Percentiles rank a stretch among this genome's conserved stretches.
phyloP scores from a whole-genome alignment of 2,329 filamentous ascomycete genomes.

The Fusarium udum region DNA sequence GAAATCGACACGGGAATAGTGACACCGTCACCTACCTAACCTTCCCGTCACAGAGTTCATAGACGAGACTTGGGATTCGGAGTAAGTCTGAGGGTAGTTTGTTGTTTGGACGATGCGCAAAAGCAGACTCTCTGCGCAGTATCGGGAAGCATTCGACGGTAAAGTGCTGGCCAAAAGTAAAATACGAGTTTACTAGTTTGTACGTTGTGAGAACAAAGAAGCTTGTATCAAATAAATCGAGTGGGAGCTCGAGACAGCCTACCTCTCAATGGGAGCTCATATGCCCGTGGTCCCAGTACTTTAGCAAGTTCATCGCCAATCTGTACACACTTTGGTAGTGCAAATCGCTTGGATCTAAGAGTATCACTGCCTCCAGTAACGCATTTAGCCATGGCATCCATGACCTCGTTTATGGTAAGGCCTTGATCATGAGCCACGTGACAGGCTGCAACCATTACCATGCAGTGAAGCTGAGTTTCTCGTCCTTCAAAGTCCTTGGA shows the following conservation, averaged over 20 bases:
- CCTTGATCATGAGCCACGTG: constrained; percentile 40
- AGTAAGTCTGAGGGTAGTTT: constrained; percentile 34
- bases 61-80: constrained; percentile 39
- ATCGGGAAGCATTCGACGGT: constrained; percentile 41
- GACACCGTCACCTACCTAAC: constrained; percentile 31
- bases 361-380: constrained; percentile 41
- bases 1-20: background rate
- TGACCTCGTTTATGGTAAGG: constrained; percentile 32
- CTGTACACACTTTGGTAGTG: constrained; percentile 41
- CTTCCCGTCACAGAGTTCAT: constrained; percentile 38
- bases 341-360: constrained; percentile 41
- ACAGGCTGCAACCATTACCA: constrained; percentile 41
- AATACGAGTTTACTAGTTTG: constrained; percentile 39
- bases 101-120: constrained; percentile 37
- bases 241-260: constrained; percentile 13
- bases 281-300: constrained; percentile 38
- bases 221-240: constrained; percentile 5
- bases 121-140: constrained; percentile 36
- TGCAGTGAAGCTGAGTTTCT: constrained; percentile 40
- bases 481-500: constrained; percentile 38
- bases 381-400: constrained; percentile 39
- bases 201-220: constrained; percentile 22
- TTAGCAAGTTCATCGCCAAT: constrained; percentile 40
- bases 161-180: constrained; percentile 42
- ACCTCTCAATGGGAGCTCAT: constrained; percentile 43